These are phyloP conservation scores for Aspergillus funiculosus DNA, from an alignment of 495 filamentous ascomycete genomes.

Conservation along the genomic window DNA sequence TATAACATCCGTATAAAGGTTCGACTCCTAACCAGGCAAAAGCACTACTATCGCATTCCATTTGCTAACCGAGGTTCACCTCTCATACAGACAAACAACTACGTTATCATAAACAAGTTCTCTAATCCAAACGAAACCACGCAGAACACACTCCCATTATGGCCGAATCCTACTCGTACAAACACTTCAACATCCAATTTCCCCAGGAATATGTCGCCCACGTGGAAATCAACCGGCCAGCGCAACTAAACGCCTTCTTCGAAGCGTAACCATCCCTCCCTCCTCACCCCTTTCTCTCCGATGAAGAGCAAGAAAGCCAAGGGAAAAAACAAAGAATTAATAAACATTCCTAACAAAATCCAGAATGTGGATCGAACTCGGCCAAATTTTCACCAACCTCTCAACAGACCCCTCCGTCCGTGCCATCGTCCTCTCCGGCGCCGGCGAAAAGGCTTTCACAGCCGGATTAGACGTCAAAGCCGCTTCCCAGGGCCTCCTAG, in stretches of 20 bases:
- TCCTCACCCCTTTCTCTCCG: neutral
- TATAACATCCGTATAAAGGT: too few species aligned
- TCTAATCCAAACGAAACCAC: neutral
- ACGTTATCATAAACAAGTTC: neutral
- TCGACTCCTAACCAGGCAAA: too few species aligned
- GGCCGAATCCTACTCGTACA: slow-evolving; percentile 37
- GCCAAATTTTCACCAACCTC: slow-evolving; percentile 64
- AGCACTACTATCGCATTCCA: too few species aligned
- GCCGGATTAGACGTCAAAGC: slow-evolving; percentile 73
- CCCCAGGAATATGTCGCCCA: slow-evolving; percentile 72
- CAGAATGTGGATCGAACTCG: slow-evolving; percentile 85
- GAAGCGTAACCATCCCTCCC: slow-evolving; percentile 47
- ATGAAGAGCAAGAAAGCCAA: neutral
- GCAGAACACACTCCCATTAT: slow-evolving; percentile 6
- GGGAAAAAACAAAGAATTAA: neutral
- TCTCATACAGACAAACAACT: neutral
- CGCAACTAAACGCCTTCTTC: slow-evolving; percentile 87
- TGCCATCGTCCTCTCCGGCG: slow-evolving; percentile 73
- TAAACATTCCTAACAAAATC: slow-evolving; percentile 1
- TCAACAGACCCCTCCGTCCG: slow-evolving; percentile 68
- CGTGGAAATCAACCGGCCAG: slow-evolving; percentile 86
- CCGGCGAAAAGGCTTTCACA: slow-evolving; percentile 80
- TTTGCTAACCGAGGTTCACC: too few species aligned
- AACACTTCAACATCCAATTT: slow-evolving; percentile 73
- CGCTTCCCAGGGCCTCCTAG: slow-evolving; percentile 37